phyloP scores from a whole-genome alignment of 306 rosid genomes.

The Rosa multiflora region DNA sequence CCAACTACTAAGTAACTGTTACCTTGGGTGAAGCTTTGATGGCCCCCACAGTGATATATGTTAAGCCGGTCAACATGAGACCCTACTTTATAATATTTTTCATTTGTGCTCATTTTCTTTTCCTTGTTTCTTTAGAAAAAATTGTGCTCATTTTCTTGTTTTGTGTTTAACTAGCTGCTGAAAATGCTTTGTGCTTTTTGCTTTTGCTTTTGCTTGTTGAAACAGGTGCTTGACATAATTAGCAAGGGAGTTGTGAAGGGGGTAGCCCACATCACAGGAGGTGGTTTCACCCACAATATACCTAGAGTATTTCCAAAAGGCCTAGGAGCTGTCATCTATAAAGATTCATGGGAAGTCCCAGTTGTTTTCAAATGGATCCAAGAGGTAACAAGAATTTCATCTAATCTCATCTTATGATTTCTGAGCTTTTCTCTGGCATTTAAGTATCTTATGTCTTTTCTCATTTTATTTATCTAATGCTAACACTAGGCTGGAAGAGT shows the following conservation, averaged over 20 bases:
- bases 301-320: constrained; percentile 88
- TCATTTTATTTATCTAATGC: neutral
- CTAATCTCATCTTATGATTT: neutral
- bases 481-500: constrained; percentile 62
- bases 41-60: constrained; percentile 86
- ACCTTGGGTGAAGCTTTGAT: constrained; percentile 82
- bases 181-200: neutral
- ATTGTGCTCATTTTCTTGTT: neutral
- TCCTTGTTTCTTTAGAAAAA: too few relatives aligned
- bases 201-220: neutral
- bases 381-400: constrained; percentile 51
- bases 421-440: neutral
- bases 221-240: constrained; percentile 72
- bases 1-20: constrained; percentile 57
- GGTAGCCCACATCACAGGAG: constrained; percentile 87
- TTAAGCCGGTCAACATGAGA: constrained; percentile 64
- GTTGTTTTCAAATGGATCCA: constrained; percentile 85
- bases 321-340: constrained; percentile 64
- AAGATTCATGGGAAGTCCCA: constrained; percentile 71
- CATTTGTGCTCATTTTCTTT: neutral
- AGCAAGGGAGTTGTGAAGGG: constrained; percentile 87
- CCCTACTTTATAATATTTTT: neutral
- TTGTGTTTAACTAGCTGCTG: constrained; percentile 2
- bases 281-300: constrained; percentile 89
- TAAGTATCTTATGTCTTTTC: neutral